Evolutionary conservation across 1,139 yeast genomes (phyloP).

Genomic region (Barnettozyma hawaiiensis): DNA sequence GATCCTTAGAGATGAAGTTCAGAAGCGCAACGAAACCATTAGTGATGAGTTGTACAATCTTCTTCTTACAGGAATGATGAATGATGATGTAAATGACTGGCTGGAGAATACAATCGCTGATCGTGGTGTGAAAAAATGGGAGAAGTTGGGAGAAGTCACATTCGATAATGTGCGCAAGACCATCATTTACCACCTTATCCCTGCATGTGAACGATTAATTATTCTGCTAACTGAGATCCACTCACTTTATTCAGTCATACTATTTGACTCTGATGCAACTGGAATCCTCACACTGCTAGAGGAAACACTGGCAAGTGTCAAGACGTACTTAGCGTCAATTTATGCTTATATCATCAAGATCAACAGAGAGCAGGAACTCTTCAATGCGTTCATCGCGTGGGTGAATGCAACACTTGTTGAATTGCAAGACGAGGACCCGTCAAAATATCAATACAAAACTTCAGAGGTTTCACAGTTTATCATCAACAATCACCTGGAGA

Average conservation of each 20-base stretch:
- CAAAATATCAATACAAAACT: constrained; percentile 12
- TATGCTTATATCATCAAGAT: constrained; percentile 42
- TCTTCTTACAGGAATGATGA: constrained; percentile 53
- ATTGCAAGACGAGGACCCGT: constrained; percentile 23
- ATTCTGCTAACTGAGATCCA: constrained; percentile 43
- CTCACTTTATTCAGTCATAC: constrained; percentile 26
- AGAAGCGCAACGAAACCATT: constrained; percentile 24
- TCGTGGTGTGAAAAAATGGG: constrained; percentile 58
- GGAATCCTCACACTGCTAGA: constrained; percentile 26
- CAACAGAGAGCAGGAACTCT: constrained; percentile 47
- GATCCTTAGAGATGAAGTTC: constrained; percentile 23
- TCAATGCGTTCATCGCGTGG: constrained; percentile 50
- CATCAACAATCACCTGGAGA: constrained; percentile 20
- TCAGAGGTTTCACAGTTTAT: constrained; percentile 20
- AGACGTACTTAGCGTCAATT: constrained; percentile 31
- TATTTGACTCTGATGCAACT: constrained; percentile 20
- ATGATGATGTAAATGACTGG: constrained; percentile 45
- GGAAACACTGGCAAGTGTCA: constrained; percentile 29
- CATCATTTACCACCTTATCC: constrained; percentile 46
- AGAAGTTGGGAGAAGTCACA: constrained; percentile 41
- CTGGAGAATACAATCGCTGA: constrained; percentile 54
- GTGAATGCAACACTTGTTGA: constrained; percentile 28
- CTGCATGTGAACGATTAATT: constrained; percentile 53
- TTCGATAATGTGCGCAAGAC: constrained; percentile 45
- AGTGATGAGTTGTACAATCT: constrained; percentile 42